Conservation (phyloP, 2,329 filamentous ascomycete species). For the Aspergillus fijiensis region DNA sequence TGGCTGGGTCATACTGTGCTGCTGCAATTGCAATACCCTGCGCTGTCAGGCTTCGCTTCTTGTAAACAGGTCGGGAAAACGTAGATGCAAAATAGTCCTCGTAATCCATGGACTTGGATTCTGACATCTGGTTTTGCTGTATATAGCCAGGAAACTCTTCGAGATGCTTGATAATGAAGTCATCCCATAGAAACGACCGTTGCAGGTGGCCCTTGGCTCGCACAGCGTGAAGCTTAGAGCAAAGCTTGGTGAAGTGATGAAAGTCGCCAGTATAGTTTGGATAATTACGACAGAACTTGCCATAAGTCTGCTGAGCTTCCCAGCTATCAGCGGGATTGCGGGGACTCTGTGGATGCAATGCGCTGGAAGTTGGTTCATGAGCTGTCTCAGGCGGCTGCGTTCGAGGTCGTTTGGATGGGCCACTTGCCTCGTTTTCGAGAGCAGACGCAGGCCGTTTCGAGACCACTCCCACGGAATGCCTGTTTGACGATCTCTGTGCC, state of each 20-base stretch:
- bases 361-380: slow-evolving; percentile 6
- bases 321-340: slow-evolving; percentile 19
- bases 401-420: slow-evolving; percentile 17
- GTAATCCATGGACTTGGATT: slow-evolving; percentile 34
- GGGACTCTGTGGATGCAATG: slow-evolving; percentile 26
- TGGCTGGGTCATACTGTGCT: slow-evolving; percentile 21
- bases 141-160: slow-evolving; percentile 39
- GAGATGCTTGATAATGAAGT: slow-evolving; percentile 45
- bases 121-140: slow-evolving; percentile 24
- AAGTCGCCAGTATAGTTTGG: slow-evolving; percentile 40
- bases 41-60: slow-evolving; percentile 38
- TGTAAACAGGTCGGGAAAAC: slow-evolving; percentile 34
- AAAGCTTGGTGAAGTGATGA: slow-evolving; percentile 40
- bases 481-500: slow-evolving; percentile 4
- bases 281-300: slow-evolving; percentile 42
- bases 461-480: slow-evolving; percentile 6
- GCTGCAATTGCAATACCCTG: slow-evolving; percentile 32
- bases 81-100: slow-evolving; percentile 39
- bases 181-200: slow-evolving; percentile 46
- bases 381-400: background rate
- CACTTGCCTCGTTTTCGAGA: slow-evolving; percentile 9
- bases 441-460: slow-evolving; percentile 19
- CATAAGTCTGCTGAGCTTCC: slow-evolving; percentile 32
- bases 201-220: slow-evolving; percentile 30
- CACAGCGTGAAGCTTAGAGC: slow-evolving; percentile 36